A percentile compares a stretch with the other conserved stretches of the same genome.
Evolutionary conservation across 768 basidiomycete species (phyloP).

Genomic region (Boletellus ananas): DNA sequence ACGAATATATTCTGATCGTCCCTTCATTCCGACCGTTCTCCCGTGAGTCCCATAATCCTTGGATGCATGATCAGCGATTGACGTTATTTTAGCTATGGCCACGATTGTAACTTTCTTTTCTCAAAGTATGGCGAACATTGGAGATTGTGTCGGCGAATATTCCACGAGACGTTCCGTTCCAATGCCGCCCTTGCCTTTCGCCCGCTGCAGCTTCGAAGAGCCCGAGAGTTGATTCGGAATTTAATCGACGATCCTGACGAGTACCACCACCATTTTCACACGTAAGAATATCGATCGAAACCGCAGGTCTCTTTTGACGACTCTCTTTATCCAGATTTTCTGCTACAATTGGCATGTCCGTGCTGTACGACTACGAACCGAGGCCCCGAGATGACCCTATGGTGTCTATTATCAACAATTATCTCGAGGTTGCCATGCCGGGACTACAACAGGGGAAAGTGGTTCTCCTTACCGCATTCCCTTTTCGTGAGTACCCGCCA

Average conservation of each 20-base stretch:
- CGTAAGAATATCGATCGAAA: neutral
- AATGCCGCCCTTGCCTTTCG: neutral
- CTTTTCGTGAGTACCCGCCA: slow-evolving; percentile 11
- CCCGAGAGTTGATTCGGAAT: neutral
- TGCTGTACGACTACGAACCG: slow-evolving; percentile 15
- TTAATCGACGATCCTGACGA: neutral
- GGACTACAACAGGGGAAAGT: slow-evolving; percentile 1
- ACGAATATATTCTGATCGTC: neutral
- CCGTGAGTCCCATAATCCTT: neutral
- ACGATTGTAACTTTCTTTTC: neutral
- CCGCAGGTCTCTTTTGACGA: neutral
- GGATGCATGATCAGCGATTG: neutral
- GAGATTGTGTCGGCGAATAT: slow-evolving; percentile 1
- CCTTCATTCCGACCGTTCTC: neutral
- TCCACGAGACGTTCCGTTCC: neutral
- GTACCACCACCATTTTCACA: slow-evolving; percentile 1
- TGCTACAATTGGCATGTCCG: slow-evolving; percentile 25
- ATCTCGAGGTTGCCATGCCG: neutral
- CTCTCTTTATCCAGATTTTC: slow-evolving; percentile 20
- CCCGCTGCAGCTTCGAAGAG: neutral
- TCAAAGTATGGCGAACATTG: neutral
- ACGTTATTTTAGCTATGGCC: neutral
- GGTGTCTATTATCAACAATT: slow-evolving; percentile 5
- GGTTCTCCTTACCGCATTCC: slow-evolving; percentile 3
- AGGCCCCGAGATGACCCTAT: slow-evolving; percentile 4